Evolutionary conservation across 495 filamentous ascomycete genomes (phyloP).

Genomic region (Penicillium canariense): DNA sequence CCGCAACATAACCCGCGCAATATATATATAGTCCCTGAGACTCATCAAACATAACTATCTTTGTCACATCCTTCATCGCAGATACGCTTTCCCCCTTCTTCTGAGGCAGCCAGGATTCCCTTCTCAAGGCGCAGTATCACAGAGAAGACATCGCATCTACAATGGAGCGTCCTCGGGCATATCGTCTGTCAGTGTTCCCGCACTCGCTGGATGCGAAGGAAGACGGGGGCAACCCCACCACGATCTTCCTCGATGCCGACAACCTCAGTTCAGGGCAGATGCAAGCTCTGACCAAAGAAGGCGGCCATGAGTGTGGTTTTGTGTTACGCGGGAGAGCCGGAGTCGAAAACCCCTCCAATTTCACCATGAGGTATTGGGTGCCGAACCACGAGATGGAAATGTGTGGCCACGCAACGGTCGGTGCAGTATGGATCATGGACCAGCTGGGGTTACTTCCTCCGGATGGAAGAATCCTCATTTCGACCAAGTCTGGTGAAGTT

Average conservation of each 20-base stretch:
- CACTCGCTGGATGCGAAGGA: not conserved
- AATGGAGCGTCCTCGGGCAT: not conserved
- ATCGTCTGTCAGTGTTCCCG: slow-evolving; percentile 10
- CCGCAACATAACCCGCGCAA: too few species aligned
- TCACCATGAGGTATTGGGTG: slow-evolving; percentile 8
- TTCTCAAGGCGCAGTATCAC: not conserved
- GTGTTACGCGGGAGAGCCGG: not conserved
- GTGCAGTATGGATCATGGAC: slow-evolving; percentile 11
- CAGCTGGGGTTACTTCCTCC: slow-evolving; percentile 2
- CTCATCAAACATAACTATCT: too few species aligned
- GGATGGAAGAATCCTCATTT: slow-evolving; percentile 2
- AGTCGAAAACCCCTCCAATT: not conserved
- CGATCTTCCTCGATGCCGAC: slow-evolving; percentile 7
- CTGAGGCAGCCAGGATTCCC: not conserved
- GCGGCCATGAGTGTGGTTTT: slow-evolving; percentile 11
- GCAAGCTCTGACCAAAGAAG: not conserved
- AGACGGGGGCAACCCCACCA: slow-evolving; percentile 8
- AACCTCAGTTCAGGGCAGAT: slow-evolving; percentile 3
- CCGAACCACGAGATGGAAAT: slow-evolving; percentile 17
- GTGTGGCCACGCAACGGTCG: slow-evolving; percentile 15
- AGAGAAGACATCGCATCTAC: not conserved
- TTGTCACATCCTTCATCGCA: not conserved
- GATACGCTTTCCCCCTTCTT: not conserved
- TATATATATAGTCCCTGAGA: too few species aligned
- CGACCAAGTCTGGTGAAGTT: slow-evolving; percentile 9